Base-by-base conservation (phyloP, 345 rosid species). In the Melaleuca quinquenervia region DNA sequence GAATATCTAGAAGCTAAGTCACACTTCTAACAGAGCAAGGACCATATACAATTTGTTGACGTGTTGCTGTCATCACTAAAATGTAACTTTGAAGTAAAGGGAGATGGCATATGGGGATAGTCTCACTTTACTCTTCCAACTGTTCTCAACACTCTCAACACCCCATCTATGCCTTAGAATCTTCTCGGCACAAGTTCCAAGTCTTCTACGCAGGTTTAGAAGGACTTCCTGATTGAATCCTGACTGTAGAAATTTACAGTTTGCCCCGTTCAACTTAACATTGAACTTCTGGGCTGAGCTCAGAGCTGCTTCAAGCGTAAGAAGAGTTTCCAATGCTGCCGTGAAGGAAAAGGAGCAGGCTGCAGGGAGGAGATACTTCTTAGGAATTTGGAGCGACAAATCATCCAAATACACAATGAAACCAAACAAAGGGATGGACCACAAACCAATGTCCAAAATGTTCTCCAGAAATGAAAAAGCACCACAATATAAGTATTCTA, bases 51-150 rank as follows among this genome's bases (percentile, higher is more conserved):
- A 20, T 70, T 70, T 36, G 14, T 70, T 18, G 80, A 41, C 87
- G 22, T 54, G 50, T 10, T 26, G 48, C 13, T 9, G 54, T 80
- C 52, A 60, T 32, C 60, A 48, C 45, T 82, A 82, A 82, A 24
- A 45, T 76, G 32, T 52, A 84, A 85, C 41, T 45, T 13, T 55
- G 41, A 82, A 84, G 49, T 41, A 58, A 84, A 70, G 85, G 87
- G 60, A 62, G 84, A 85, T 62, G 52, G 53, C 52, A 84, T 86
- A 76, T 20, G 85, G 51, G 84, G 74, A 86, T 52, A 50, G 58
- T 87, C 95, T 50, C 89, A 96, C 98, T 89, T 93, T 94, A 88
- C 91, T 93, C 93, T 93, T 96, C 93, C 94, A 91, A 74, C 94
- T 94, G 86, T 93, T 90, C 88, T 95, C 96, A 84, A 89, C 89